These are phyloP conservation scores for Hordeum marinum DNA, from an alignment of 176 grass and related monocot genomes.

Conservation along the genomic window DNA sequence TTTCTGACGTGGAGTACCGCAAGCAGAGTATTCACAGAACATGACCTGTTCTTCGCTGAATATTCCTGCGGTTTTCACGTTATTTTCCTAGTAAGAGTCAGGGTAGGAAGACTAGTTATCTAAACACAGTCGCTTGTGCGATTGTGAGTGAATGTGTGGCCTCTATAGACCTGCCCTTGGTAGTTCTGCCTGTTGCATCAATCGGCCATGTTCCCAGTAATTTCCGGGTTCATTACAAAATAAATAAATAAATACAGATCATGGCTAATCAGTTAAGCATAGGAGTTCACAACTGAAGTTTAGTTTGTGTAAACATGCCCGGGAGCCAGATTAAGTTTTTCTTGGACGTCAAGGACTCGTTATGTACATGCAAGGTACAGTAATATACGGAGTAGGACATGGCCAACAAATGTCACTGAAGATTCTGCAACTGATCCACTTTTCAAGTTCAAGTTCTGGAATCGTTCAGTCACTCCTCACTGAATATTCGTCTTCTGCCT, in stretches of 20 bases:
- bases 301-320: no score
- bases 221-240: no score
- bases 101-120: no score
- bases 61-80: not conserved
- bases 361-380: not conserved
- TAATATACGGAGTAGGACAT: not conserved
- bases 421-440: not conserved
- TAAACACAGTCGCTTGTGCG: no score
- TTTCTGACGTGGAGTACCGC: not conserved
- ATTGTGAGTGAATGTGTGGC: no score
- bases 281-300: not conserved
- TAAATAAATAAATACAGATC: no score
- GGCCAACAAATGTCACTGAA: not conserved
- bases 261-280: not conserved
- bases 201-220: not conserved
- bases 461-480: not conserved
- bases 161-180: no score
- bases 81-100: not conserved
- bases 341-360: not conserved
- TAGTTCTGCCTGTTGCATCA: no score
- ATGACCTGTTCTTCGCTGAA: not conserved
- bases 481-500: slow-evolving; percentile 14
- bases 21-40: not conserved
- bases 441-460: slow-evolving; percentile 17
- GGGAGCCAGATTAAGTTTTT: not conserved